Conservation (phyloP, 352 stramenopile genomes). For the Salisapilia sapeloensis region DNA sequence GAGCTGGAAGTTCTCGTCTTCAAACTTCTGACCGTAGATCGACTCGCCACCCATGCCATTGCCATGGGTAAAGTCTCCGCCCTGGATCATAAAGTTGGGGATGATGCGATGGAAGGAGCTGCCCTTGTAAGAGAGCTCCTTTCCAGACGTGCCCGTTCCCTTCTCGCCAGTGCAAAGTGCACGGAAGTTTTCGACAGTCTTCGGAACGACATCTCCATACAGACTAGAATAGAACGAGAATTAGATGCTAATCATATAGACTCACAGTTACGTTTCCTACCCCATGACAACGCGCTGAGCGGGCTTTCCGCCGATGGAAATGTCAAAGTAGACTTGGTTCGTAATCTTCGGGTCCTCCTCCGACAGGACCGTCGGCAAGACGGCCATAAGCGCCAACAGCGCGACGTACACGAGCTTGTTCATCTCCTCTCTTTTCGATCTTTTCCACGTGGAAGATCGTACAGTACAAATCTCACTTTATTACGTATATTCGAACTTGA, state of each 20-base stretch:
- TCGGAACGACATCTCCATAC: constrained; percentile 74
- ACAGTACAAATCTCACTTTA: too few species aligned
- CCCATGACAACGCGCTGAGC: constrained; percentile 75
- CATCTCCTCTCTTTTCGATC: too few species aligned
- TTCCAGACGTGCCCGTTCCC: constrained; percentile 81
- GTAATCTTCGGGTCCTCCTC: constrained; percentile 60
- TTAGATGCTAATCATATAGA: not conserved
- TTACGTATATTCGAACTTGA: too few species aligned
- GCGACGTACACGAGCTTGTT: constrained; percentile 9
- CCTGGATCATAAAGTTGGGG: constrained; percentile 87
- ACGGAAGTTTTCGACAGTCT: constrained; percentile 65
- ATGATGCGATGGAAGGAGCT: constrained; percentile 96
- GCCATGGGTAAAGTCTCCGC: constrained; percentile 65
- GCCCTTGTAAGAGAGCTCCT: constrained; percentile 95
- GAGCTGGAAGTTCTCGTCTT: constrained; percentile 80
- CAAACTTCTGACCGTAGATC: constrained; percentile 70
- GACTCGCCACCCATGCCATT: constrained; percentile 62
- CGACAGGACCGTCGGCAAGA: constrained; percentile 10
- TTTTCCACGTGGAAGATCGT: too few species aligned
- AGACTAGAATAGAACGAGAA: too few species aligned
- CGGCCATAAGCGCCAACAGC: constrained; percentile 22
- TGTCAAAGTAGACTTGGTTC: constrained; percentile 92
- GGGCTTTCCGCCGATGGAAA: constrained; percentile 84
- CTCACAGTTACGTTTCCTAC: too few species aligned
- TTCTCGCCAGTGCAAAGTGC: constrained; percentile 58